Conservation (phyloP, 1,139 yeast genomes). For the Suhomyces terraborum region DNA sequence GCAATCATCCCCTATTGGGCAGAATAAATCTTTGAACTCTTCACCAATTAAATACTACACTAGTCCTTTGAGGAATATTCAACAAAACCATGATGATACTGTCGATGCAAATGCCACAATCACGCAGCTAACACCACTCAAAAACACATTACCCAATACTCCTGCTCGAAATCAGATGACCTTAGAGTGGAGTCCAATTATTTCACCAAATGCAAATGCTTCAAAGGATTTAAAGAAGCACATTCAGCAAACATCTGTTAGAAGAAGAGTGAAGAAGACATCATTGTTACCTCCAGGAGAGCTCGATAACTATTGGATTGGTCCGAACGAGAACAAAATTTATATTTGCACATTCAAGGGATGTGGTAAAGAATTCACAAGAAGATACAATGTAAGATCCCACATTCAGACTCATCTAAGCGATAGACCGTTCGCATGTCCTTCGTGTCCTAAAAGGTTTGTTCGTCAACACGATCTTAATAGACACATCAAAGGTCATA, state of each 20-base stretch:
- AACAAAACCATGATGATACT: constrained; percentile 33
- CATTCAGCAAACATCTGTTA: constrained; percentile 41
- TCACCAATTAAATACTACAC: constrained; percentile 37
- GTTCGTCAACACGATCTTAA: constrained; percentile 92
- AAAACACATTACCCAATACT: constrained; percentile 35
- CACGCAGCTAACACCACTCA: constrained; percentile 45
- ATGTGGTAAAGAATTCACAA: constrained; percentile 82
- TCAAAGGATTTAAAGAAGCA: constrained; percentile 41
- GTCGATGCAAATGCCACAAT: constrained; percentile 46
- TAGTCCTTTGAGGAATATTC: constrained; percentile 31
- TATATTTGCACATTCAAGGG: constrained; percentile 75
- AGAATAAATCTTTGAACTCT: constrained; percentile 22
- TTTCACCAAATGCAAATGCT: constrained; percentile 47
- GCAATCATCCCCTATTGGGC: constrained; percentile 34
- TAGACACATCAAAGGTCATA: constrained; percentile 87
- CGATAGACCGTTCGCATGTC: constrained; percentile 81
- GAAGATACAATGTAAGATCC: constrained; percentile 92
- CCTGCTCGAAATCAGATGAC: constrained; percentile 41
- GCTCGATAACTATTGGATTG: constrained; percentile 78
- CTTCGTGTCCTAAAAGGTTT: constrained; percentile 66
- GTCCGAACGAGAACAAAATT: constrained; percentile 69
- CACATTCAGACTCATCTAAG: constrained; percentile 96
- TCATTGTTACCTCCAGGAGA: constrained; percentile 89
- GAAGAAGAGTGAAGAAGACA: constrained; percentile 54
- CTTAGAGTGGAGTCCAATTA: constrained; percentile 58